phyloP scores from a whole-genome alignment of 164 flowering plant genomes.

The Berberis thunbergii region DNA sequence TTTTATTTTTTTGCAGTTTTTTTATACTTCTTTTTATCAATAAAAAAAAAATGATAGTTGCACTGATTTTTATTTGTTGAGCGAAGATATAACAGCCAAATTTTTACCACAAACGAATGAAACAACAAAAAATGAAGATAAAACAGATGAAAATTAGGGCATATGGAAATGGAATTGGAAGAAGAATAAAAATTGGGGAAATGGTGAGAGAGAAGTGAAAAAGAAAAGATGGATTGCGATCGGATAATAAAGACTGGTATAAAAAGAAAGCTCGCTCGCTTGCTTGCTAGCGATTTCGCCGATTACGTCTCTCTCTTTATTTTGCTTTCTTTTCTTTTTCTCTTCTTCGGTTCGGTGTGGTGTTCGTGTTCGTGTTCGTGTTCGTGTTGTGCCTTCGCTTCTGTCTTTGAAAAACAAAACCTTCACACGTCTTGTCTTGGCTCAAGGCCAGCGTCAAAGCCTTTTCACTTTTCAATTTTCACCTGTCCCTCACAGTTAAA shows the following conservation, averaged over 20 bases:
- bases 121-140: neutral
- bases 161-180: neutral
- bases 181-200: neutral
- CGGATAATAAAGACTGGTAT: neutral
- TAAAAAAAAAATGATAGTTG: neutral
- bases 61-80: neutral
- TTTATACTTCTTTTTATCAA: no score
- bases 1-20: neutral
- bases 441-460: neutral
- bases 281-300: neutral
- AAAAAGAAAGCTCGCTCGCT: no score
- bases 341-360: neutral
- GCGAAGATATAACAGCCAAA: no score
- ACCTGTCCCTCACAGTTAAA: no score
- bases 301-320: slow-evolving; percentile 12
- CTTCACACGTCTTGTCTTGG: slow-evolving; percentile 6
- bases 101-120: neutral
- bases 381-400: neutral
- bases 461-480: neutral
- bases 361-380: neutral
- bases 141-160: neutral
- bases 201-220: no score
- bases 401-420: neutral
- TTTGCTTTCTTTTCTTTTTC: neutral
- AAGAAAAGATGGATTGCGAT: neutral